Base-by-base conservation (phyloP, 2,329 filamentous ascomycete species). In the Sporothrix mexicana region DNA sequence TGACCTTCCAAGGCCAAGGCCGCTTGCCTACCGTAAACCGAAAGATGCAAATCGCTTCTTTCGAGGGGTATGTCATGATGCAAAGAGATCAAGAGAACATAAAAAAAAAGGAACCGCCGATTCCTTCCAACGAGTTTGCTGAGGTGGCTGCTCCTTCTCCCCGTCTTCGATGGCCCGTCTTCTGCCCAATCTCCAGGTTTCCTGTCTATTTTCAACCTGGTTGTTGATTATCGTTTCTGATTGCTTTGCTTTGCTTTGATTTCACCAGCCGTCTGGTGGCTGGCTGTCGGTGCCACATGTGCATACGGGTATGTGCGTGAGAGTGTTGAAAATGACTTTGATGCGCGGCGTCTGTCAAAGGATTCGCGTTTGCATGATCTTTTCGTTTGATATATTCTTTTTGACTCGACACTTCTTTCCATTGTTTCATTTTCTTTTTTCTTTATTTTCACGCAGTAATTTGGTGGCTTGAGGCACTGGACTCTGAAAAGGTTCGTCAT, bases 381-480 rank as follows among this genome's bases (percentile, higher is more conserved):
- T 43, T 4, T 51, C n/a, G n/a, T 13, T 55, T 55, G 4, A 7
- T 4, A n/a, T 20, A n/a, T n/a, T 36, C n/a, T 13, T 20, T 9
- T 45, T 49, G 1, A 15, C 36, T 66, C 7, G 6, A n/a, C 7
- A 7, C 10, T 67, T 66, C 23, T 59, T 59, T 59, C 20, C n/a
- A n/a, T 9, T 51, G 3, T 12, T 10, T 17, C 30, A 3, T 66
- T 1, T 15, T 13, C n/a, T 13, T 43, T 5, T 13, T 17, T 43
- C 15, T 30, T 41, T 25, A 6, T 49, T 20, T 12, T 66, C 25
- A 25, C n/a, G 30, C n/a, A 20, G n/a, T 12, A 67, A 67, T 49
- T 51, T 51, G 64, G 64, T 51, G 64, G 64, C 64, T 51, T 67
- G 12, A 10, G 23, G 23, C 25, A n/a, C 64, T 67, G 51, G 23